Evolutionary conservation across 495 filamentous ascomycete genomes (phyloP).

Genomic region (Symbiotaphrina buchneri): DNA sequence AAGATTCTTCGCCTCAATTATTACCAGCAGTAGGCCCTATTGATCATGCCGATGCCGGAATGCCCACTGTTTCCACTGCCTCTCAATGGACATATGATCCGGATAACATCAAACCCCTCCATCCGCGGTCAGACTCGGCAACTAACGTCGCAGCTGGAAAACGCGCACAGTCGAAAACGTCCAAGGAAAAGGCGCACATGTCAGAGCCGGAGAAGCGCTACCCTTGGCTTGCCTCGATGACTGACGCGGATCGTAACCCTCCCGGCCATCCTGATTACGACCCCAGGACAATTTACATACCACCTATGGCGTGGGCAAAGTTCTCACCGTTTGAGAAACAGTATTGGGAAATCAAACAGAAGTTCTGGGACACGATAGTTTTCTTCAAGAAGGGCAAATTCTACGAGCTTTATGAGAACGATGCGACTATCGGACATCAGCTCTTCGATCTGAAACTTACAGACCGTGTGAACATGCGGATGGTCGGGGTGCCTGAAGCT

Average conservation of each 20-base stretch:
- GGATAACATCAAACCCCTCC: constrained; percentile 36
- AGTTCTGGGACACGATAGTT: constrained; percentile 90
- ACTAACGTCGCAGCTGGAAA: constrained; percentile 17
- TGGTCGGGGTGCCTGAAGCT: constrained; percentile 86
- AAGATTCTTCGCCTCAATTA: background rate
- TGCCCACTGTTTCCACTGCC: constrained; percentile 46
- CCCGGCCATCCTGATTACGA: constrained; percentile 77
- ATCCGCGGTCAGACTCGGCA: constrained; percentile 19
- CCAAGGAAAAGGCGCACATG: constrained; percentile 54
- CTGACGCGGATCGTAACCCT: constrained; percentile 62
- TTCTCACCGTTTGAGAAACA: constrained; percentile 95
- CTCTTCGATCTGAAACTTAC: constrained; percentile 96
- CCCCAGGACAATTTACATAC: constrained; percentile 76
- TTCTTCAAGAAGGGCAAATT: constrained; percentile 99
- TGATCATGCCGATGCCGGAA: constrained; percentile 25
- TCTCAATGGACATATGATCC: constrained; percentile 75
- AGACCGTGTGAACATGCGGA: constrained; percentile 96
- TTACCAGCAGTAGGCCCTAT: constrained; percentile 12
- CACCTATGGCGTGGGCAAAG: constrained; percentile 44
- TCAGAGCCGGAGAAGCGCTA: constrained; percentile 69
- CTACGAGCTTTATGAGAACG: constrained; percentile 95
- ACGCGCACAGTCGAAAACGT: constrained; percentile 15
- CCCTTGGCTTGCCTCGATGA: constrained; percentile 66
- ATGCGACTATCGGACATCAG: constrained; percentile 92
- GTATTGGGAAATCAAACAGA: constrained; percentile 99